These are phyloP conservation scores for Escallonia herrerae DNA, from an alignment of 129 eudicot species.

Conservation along the genomic window DNA sequence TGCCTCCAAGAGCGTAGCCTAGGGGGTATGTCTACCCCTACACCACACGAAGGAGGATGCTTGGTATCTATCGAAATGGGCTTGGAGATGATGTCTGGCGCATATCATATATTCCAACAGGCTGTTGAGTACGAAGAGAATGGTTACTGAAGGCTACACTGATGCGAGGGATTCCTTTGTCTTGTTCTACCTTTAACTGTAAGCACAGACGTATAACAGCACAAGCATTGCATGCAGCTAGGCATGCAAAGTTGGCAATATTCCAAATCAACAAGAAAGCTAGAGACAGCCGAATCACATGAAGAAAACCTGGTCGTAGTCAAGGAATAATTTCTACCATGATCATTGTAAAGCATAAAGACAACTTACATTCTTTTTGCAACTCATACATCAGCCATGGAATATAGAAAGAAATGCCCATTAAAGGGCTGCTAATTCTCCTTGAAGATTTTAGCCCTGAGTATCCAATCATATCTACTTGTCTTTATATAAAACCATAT, in stretches of 20 bases:
- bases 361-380: constrained; percentile 6
- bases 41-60: too few species aligned
- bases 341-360: neutral
- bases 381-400: constrained; percentile 7
- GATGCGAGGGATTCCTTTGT: too few species aligned
- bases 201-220: neutral
- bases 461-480: neutral
- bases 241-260: neutral
- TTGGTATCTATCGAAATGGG: too few species aligned
- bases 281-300: constrained; percentile 1
- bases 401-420: constrained; percentile 5
- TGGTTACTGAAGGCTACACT: neutral
- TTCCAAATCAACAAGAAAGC: neutral
- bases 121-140: too few species aligned
- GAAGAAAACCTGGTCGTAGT: neutral
- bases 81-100: too few species aligned
- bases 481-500: neutral
- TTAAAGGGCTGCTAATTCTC: neutral
- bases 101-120: neutral
- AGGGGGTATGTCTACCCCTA: too few species aligned
- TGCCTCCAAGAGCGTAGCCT: too few species aligned
- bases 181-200: neutral
- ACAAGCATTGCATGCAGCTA: neutral
- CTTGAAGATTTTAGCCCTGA: neutral
- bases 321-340: constrained; percentile 2